Evolutionary conservation across 2,329 filamentous ascomycete species (phyloP).

Genomic region (Fusarium brachygibbosum): DNA sequence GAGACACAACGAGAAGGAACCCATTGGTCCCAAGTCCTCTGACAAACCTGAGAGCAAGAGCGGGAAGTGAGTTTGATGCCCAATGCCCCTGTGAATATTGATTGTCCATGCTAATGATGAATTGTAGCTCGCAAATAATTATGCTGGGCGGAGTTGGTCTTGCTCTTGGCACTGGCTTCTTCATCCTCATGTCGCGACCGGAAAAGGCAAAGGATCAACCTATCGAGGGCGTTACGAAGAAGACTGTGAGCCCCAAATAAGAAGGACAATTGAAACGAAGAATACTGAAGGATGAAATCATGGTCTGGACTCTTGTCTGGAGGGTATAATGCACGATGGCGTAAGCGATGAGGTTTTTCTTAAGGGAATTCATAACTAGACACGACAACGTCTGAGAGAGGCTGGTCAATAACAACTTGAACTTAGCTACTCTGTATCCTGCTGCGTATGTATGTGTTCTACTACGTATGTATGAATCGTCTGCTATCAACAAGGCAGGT

Average conservation of each 20-base stretch:
- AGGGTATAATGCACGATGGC: constrained; percentile 16
- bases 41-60: constrained; percentile 6
- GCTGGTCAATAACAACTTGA: constrained; percentile 6
- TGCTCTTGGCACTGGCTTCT: constrained; percentile 35
- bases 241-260: constrained; percentile 2
- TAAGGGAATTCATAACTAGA: constrained; percentile 1
- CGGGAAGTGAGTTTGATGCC: constrained; percentile 21
- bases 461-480: no score
- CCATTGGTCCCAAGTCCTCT: constrained; percentile 10
- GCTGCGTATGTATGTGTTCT: no score
- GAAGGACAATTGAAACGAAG: background rate
- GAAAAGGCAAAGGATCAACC: constrained; percentile 29
- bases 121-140: constrained; percentile 21
- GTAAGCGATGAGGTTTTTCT: constrained; percentile 29
- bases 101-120: no score
- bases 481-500: constrained; percentile 5
- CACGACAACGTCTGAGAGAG: background rate
- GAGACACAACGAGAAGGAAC: constrained; percentile 9
- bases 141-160: constrained; percentile 34
- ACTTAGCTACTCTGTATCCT: background rate
- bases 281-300: background rate
- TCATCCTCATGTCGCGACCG: constrained; percentile 20
- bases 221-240: constrained; percentile 5
- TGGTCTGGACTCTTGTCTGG: background rate
- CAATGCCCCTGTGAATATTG: no score